phyloP scores from a whole-genome alignment of 257 asterid species.

The Primulina tabacum region DNA sequence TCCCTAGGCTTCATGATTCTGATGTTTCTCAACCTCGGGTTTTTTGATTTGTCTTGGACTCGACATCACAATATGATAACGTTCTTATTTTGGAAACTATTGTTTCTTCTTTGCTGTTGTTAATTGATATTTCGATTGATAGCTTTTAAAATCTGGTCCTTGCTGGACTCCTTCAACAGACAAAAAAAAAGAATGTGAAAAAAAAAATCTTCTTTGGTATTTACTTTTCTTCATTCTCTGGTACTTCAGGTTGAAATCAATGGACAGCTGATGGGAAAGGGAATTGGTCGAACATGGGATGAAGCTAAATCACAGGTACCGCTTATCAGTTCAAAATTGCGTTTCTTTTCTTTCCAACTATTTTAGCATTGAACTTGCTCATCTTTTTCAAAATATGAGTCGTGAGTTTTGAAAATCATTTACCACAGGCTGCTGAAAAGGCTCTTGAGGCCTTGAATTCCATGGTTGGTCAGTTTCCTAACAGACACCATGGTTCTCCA shows the following conservation, averaged over 20 bases:
- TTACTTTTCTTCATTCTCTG: constrained; percentile 19
- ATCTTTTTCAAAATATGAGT: constrained; percentile 1
- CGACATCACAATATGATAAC: neutral
- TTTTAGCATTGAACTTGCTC: neutral
- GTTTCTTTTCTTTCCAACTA: constrained; percentile 2
- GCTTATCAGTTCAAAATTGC: constrained; percentile 9
- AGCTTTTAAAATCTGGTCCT: constrained; percentile 17
- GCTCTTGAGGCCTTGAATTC: constrained; percentile 78
- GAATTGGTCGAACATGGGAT: constrained; percentile 82
- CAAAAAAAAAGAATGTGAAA: constrained; percentile 1
- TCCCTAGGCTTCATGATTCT: constrained; percentile 9
- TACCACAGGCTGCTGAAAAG: constrained; percentile 81
- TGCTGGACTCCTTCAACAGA: neutral
- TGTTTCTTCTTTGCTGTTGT: constrained; percentile 10
- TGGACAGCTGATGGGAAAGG: constrained; percentile 84
- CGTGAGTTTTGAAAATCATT: constrained; percentile 10
- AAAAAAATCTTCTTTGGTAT: constrained; percentile 11
- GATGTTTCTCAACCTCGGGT: constrained; percentile 3
- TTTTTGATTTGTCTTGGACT: constrained; percentile 6
- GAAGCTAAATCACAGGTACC: constrained; percentile 92
- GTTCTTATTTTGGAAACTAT: constrained; percentile 8
- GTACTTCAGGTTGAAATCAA: constrained; percentile 72
- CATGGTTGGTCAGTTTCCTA: constrained; percentile 55
- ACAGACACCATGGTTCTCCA: constrained; percentile 75
- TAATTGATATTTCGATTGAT: constrained; percentile 5